phyloP scores from a whole-genome alignment of 2,329 filamentous ascomycete species.

The Pseudocercospora pini-densiflorae region DNA sequence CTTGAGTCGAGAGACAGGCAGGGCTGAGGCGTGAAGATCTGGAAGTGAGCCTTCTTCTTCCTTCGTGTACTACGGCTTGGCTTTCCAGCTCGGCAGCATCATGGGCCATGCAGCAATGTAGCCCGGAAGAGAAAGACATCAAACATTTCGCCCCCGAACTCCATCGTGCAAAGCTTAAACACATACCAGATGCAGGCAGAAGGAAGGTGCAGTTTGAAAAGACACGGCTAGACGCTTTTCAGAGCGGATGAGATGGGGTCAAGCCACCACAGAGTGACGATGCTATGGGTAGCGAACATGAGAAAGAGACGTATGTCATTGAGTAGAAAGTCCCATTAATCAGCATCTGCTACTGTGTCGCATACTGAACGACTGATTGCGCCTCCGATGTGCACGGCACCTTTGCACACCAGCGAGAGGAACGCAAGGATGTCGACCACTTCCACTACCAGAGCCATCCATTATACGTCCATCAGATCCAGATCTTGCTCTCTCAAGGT shows the following conservation, averaged over 20 bases:
- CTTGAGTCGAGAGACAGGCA: background rate
- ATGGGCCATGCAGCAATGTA: no score
- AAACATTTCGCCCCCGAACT: no score
- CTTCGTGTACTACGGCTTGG: no score
- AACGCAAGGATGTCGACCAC: background rate
- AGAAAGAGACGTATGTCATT: background rate
- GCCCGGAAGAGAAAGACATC: no score
- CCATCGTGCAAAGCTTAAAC: no score
- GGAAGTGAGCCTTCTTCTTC: background rate
- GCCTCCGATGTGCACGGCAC: background rate
- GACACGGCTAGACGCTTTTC: no score
- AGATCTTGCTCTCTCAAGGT: slow-evolving; percentile 36
- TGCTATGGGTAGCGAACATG: background rate
- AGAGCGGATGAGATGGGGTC: no score
- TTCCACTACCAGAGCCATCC: background rate
- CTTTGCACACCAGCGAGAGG: background rate
- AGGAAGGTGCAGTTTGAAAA: no score
- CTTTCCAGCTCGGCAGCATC: no score
- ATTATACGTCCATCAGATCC: slow-evolving; percentile 11
- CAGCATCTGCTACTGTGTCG: background rate
- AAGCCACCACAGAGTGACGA: background rate
- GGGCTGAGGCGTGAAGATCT: background rate
- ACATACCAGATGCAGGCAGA: no score
- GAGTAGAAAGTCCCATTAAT: background rate
- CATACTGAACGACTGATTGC: background rate